Evolutionary conservation across 1,139 yeast genomes (phyloP), one percentile per base, ranked within the genome.

Genomic region (Wickerhamomyces sp.): DNA sequence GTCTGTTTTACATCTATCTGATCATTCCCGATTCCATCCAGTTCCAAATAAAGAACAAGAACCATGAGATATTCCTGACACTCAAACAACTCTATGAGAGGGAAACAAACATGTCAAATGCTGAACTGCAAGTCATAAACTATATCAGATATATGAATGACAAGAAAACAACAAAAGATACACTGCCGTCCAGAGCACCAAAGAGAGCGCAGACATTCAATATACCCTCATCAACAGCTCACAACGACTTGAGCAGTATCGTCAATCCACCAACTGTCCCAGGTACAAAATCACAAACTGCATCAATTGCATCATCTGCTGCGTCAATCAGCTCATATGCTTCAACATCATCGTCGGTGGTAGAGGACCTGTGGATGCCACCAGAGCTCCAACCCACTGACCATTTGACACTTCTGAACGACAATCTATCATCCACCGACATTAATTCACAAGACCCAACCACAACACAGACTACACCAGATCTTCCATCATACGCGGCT

Each of bases 1-100:
- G 67, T 1, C 50, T 61, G 26, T 58, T 58, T 39, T 59, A 60
- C 35, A 38, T 63, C 4, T 60, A 51, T 40, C 40, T 59, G 21
- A 55, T 62, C 14, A 56, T 63, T 13, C 68, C 68, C 12, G 54
- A 46, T 24, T 61, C 66, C 3, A 58, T 57, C 26, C 66, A 62
- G 40, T 63, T 61, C 36, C 64, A 61, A 36, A 49, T 63, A 16
- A 59, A 57, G 40, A 61, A 62, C 40, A 61, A 59, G 40, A 59
- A 62, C 37, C 59, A 55, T 36, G 57, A 58, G 16, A 46, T 62
- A n/a, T 62, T 61, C 28, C 45, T 52, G 13, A 57, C 58, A 7
- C 40, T 61, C 32, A 60, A 57, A 38, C 55, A 48, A 35, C 32
- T 59, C 28, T 62, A 52, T 33, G 62, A 61, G 35, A 51, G 51